Conservation (phyloP, 1,284 basidiomycete species). For the Ceratobasidium sp. region DNA sequence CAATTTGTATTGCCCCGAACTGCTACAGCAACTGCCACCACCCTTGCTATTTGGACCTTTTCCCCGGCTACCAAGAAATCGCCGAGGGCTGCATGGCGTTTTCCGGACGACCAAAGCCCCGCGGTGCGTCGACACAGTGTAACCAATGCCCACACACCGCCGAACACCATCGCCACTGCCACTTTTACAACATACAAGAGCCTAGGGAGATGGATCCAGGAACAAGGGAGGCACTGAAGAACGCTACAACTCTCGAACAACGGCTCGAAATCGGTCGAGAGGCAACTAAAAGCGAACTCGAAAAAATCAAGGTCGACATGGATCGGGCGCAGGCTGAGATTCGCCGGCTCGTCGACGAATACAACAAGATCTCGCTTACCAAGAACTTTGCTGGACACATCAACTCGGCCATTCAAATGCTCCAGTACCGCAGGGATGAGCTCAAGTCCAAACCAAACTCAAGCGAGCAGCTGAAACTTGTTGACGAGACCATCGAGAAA, state of each 20-base stretch:
- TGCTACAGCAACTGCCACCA: no score
- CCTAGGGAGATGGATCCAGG: background rate
- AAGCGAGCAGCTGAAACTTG: background rate
- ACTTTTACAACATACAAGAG: background rate
- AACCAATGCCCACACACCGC: background rate
- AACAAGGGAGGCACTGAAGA: background rate
- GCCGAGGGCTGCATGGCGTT: background rate
- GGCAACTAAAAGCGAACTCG: background rate
- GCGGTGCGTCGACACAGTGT: constrained; percentile 1
- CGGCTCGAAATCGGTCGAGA: background rate
- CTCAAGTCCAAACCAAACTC: background rate
- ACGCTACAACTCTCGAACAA: background rate
- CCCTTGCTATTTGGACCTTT: no score
- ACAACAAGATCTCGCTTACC: constrained; percentile 19
- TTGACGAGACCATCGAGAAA: constrained; percentile 6
- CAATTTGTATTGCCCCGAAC: no score
- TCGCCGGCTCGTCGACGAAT: constrained; percentile 9
- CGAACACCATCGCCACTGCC: constrained; percentile 10
- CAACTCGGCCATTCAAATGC: constrained; percentile 26
- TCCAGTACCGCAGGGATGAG: constrained; percentile 13
- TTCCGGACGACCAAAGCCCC: background rate
- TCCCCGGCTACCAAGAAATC: constrained; percentile 41
- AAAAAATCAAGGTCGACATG: background rate
- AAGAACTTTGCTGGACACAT: constrained; percentile 24
- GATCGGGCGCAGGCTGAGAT: background rate